Evolutionary conservation across 2,329 filamentous ascomycete genomes (phyloP).

Genomic region (Xylaria sp.): DNA sequence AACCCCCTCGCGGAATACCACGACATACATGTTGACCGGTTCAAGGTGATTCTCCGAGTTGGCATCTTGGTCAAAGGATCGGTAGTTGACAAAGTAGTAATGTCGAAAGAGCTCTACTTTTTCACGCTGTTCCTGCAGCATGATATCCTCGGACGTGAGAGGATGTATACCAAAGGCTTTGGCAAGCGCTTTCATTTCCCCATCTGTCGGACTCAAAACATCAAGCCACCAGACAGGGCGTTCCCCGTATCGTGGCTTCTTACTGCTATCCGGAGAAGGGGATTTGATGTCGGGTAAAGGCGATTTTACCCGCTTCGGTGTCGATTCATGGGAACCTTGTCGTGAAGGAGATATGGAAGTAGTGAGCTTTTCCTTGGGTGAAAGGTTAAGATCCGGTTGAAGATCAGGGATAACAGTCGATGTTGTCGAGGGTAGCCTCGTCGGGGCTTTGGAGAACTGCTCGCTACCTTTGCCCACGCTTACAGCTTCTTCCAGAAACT

Average conservation of each 20-base stretch:
- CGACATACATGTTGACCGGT: constrained; percentile 96
- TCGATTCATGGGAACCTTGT: constrained; percentile 41
- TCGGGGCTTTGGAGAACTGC: constrained; percentile 54
- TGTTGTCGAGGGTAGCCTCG: constrained; percentile 59
- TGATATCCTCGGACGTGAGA: constrained; percentile 93
- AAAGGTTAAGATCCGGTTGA: constrained; percentile 32
- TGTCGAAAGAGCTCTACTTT: constrained; percentile 98
- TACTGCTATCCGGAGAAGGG: constrained; percentile 41
- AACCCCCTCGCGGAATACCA: constrained; percentile 95
- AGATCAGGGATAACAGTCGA: constrained; percentile 40
- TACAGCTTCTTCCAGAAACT: constrained; percentile 50
- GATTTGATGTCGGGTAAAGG: constrained; percentile 36
- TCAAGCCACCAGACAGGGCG: constrained; percentile 98
- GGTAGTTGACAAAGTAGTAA: constrained; percentile 99
- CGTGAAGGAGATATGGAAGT: constrained; percentile 38
- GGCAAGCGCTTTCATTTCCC: constrained; percentile 93
- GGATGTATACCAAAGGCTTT: constrained; percentile 97
- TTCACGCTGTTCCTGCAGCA: constrained; percentile 96
- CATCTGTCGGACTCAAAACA: constrained; percentile 87
- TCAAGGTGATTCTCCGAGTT: constrained; percentile 91
- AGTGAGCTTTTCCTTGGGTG: constrained; percentile 33
- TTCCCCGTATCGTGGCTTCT: constrained; percentile 71
- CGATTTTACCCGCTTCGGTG: constrained; percentile 42
- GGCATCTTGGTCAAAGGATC: constrained; percentile 94
- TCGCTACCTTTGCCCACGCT: constrained; percentile 53